These are phyloP conservation scores for Drosera spatulata DNA, from an alignment of 179 eudicot species.

Conservation along the genomic window DNA sequence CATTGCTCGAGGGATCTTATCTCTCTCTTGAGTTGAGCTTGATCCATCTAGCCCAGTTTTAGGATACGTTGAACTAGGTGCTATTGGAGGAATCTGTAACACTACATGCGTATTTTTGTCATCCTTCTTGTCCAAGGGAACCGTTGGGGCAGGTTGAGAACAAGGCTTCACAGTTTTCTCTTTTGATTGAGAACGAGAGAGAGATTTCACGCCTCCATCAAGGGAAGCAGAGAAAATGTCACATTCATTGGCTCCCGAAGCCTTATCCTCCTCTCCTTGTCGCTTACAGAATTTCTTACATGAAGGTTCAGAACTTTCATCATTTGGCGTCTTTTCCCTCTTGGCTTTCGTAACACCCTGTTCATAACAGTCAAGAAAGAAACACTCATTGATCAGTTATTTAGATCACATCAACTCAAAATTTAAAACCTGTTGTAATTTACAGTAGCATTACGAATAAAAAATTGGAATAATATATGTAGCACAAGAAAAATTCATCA, in stretches of 20 bases:
- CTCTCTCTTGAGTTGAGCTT: conserved; percentile 5
- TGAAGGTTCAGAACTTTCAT: conserved; percentile 10
- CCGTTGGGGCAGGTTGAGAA: conserved; percentile 4
- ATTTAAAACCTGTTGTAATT: too few relatives aligned
- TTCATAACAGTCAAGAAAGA: neutral
- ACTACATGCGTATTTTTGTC: conserved; percentile 8
- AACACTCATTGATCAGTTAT: too few relatives aligned
- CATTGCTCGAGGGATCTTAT: conserved; percentile 6
- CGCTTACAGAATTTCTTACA: conserved; percentile 12
- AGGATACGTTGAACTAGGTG: conserved; percentile 10
- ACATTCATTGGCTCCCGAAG: conserved; percentile 10
- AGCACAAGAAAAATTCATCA: neutral
- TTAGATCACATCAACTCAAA: too few relatives aligned
- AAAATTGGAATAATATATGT: neutral
- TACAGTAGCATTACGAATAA: neutral
- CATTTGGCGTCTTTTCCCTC: conserved; percentile 14
- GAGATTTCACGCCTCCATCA: conserved; percentile 3
- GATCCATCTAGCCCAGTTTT: conserved; percentile 8
- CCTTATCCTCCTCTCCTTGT: conserved; percentile 16
- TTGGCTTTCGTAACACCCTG: conserved; percentile 15
- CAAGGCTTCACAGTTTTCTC: conserved; percentile 9
- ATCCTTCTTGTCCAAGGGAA: conserved; percentile 14
- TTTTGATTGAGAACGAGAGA: conserved; percentile 4
- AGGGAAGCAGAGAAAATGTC: conserved; percentile 7
- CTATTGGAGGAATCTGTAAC: conserved; percentile 12